A percentile compares a stretch with the other conserved stretches of the same genome.
Evolutionary conservation across 805 yeast species (phyloP).

Genomic region (Hanseniaspora meyeri): DNA sequence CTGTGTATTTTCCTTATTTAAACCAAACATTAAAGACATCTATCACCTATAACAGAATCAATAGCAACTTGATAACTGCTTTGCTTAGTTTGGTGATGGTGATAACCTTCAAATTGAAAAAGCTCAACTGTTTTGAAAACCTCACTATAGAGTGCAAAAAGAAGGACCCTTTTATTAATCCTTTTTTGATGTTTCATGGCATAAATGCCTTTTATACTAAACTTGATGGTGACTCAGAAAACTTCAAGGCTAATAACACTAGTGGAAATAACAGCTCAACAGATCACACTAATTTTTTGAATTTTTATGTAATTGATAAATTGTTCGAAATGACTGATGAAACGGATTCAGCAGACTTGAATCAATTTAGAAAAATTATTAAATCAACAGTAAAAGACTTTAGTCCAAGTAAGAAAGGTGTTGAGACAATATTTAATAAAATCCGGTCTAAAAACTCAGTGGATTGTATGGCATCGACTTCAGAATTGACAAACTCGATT

Average conservation of each 20-base stretch:
- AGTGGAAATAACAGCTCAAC: no score
- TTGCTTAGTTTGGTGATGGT: constrained; percentile 66
- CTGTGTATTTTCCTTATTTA: constrained; percentile 27
- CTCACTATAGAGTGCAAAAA: constrained; percentile 25
- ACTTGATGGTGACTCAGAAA: constrained; percentile 29
- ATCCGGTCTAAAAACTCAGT: constrained; percentile 28
- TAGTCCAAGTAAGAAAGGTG: constrained; percentile 17
- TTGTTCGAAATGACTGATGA: constrained; percentile 38
- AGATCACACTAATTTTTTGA: constrained; percentile 27
- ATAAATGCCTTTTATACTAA: constrained; percentile 68
- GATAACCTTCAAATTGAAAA: constrained; percentile 50
- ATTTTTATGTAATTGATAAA: constrained; percentile 41
- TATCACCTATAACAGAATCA: constrained; percentile 6
- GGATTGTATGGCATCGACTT: constrained; percentile 24
- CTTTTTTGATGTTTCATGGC: constrained; percentile 45
- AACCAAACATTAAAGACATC: constrained; percentile 10
- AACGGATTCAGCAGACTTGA: constrained; percentile 32
- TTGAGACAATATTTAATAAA: background rate
- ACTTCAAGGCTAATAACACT: background rate
- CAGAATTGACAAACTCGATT: constrained; percentile 31
- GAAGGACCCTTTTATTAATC: constrained; percentile 69
- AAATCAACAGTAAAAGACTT: constrained; percentile 64
- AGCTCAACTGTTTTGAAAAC: constrained; percentile 49
- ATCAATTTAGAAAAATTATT: constrained; percentile 51
- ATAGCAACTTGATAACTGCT: constrained; percentile 35